Base-by-base conservation (phyloP, 805 yeast species). In the Blastobotrys parvus region DNA sequence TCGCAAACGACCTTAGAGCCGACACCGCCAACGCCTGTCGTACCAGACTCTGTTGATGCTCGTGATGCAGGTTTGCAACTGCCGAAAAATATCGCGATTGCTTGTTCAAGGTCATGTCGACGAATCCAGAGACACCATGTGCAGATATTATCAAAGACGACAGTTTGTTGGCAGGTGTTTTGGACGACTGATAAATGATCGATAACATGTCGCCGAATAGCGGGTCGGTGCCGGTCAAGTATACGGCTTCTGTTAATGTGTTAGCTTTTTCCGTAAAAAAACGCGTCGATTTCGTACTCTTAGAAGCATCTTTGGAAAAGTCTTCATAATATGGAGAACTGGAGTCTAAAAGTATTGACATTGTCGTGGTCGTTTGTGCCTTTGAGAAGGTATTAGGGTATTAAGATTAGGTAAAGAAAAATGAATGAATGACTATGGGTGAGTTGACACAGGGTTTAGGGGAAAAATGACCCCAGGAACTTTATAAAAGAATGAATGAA, bases 21-120 rank as follows among this genome's bases (percentile, higher is more conserved):
- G 92, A 70, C 3, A 88, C 77, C 0, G 97, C 96, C 31, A 89
- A 66, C 0, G 90, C 80, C 47, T 76, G 71, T 49, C 94, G 71
- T 2, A 81, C 84, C 38, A 77, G 78, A 7, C 84, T 75, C 3
- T 65, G 58, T 48, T 69, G 67, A 52, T 71, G 69, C 8, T 68
- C 60, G 0, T 66, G 65, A 0, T 71, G 57, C 37, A 90, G 64
- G 53, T 86, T 87, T 53, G 78, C 75, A 51, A 89, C 75, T 1
- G 95, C 92, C 1, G 83, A 88, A 64, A 74, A 85, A 58, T 78
- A 90, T 40, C 82, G 70, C 1, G 95, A 85, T 37, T 71, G 63
- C 0, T 67, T 55, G 35, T 71, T 73, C 8, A 84, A 59, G 2
- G 84, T 75, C 54, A 87, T 62, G 17, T 79, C 69, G 23, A 72